These are phyloP conservation scores for Penicillium soppii DNA, from an alignment of 495 filamentous ascomycete species.

Conservation along the genomic window DNA sequence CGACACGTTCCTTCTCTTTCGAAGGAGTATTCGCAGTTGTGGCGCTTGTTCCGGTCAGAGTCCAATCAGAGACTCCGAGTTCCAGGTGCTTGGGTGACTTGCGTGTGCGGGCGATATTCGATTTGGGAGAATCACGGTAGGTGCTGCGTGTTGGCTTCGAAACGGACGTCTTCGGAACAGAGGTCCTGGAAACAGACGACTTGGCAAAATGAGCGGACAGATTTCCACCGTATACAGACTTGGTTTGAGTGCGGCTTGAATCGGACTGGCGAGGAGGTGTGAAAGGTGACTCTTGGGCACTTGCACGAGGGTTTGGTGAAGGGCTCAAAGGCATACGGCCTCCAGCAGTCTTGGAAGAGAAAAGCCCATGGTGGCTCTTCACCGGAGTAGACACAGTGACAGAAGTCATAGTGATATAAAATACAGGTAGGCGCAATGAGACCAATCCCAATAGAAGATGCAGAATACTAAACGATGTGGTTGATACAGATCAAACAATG, in stretches of 20 bases:
- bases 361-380: slow-evolving; percentile 90
- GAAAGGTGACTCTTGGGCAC: slow-evolving; percentile 67
- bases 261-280: slow-evolving; percentile 71
- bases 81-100: slow-evolving; percentile 80
- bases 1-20: slow-evolving; percentile 60
- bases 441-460: slow-evolving; percentile 13
- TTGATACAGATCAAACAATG: slow-evolving; percentile 19
- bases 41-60: slow-evolving; percentile 77
- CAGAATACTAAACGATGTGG: slow-evolving; percentile 7
- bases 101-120: slow-evolving; percentile 77
- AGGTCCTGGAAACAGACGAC: slow-evolving; percentile 33
- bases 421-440: slow-evolving; percentile 11
- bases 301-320: slow-evolving; percentile 66
- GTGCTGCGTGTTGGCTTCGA: background rate
- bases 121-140: slow-evolving; percentile 82
- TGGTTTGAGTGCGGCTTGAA: slow-evolving; percentile 47
- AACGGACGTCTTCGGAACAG: slow-evolving; percentile 25
- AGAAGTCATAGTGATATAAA: slow-evolving; percentile 71
- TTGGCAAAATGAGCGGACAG: slow-evolving; percentile 73
- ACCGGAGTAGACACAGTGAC: slow-evolving; percentile 84
- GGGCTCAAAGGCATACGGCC: slow-evolving; percentile 93
- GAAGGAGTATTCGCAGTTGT: slow-evolving; percentile 67
- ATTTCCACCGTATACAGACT: slow-evolving; percentile 73
- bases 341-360: slow-evolving; percentile 88
- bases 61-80: slow-evolving; percentile 89